Conservation (phyloP, 2,329 filamentous ascomycete species). For the Tolypocladium guangdongense region DNA sequence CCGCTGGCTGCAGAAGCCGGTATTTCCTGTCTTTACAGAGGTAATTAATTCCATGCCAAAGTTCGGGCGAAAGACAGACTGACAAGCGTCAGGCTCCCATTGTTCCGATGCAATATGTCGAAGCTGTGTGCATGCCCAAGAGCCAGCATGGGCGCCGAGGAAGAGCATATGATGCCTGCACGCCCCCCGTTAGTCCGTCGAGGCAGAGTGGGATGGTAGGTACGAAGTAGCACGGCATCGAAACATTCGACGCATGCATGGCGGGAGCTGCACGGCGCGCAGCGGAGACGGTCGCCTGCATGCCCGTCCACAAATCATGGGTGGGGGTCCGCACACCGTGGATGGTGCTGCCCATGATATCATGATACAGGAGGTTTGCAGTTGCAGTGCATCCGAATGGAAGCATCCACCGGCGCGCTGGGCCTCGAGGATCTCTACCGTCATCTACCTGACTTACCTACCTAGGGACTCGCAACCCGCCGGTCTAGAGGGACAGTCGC, state of each 20-base stretch:
- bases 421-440: neutral
- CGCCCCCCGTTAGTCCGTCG: neutral
- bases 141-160: neutral
- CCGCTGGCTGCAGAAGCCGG: neutral
- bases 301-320: constrained; percentile 6
- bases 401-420: neutral
- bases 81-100: neutral
- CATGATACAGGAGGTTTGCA: constrained; percentile 14
- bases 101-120: neutral
- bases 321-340: neutral
- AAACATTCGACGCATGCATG: neutral
- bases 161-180: neutral
- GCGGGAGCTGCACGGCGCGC: neutral
- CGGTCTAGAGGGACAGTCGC: neutral
- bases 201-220: neutral
- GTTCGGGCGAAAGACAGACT: neutral
- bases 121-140: neutral
- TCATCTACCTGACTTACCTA: neutral
- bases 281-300: constrained; percentile 4
- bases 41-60: neutral
- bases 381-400: neutral
- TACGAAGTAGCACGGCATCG: constrained; percentile 1
- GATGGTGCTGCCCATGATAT: constrained; percentile 16
- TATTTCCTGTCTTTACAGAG: neutral
- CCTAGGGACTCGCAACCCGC: neutral